Evolutionary conservation across 805 yeast species (phyloP).

Genomic region (Saturnispora quitensis): DNA sequence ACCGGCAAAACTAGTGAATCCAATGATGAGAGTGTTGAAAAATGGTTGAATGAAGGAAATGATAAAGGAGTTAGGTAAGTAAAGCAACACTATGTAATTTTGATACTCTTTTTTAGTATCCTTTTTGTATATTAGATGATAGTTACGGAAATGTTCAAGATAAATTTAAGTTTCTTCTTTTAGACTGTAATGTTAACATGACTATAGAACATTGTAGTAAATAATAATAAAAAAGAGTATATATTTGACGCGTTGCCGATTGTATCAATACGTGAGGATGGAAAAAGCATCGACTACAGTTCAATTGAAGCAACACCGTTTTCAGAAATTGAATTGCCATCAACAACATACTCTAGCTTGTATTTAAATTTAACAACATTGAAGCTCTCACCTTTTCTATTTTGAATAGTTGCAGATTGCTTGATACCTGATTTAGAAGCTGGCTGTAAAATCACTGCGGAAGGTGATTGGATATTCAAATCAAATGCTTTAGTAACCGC

Average conservation of each 20-base stretch:
- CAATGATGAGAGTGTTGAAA: slow-evolving; percentile 2
- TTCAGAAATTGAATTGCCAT: slow-evolving; percentile 41
- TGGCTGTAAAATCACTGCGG: slow-evolving; percentile 15
- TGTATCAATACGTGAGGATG: background rate
- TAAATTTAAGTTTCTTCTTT: background rate
- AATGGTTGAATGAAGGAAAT: slow-evolving; percentile 3
- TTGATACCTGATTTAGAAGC: slow-evolving; percentile 17
- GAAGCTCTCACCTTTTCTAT: slow-evolving; percentile 13
- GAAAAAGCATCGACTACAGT: background rate
- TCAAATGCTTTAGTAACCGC: slow-evolving; percentile 29
- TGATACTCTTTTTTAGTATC: background rate
- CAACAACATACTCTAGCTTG: slow-evolving; percentile 50
- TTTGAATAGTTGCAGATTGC: slow-evolving; percentile 19
- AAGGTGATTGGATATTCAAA: slow-evolving; percentile 22
- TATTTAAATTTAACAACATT: slow-evolving; percentile 55
- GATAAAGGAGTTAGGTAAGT: background rate
- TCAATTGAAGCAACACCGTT: slow-evolving; percentile 40
- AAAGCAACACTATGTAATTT: background rate
- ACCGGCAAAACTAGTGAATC: slow-evolving; percentile 3
- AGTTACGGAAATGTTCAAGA: background rate
- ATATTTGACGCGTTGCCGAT: background rate
- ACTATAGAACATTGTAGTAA: background rate
- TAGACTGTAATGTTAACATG: background rate
- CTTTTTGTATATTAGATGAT: background rate
- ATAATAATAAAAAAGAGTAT: background rate